A percentile compares a stretch with the other conserved stretches of the same genome.
Conservation (phyloP, 495 filamentous ascomycete species). For the Penicillium ucsense region DNA sequence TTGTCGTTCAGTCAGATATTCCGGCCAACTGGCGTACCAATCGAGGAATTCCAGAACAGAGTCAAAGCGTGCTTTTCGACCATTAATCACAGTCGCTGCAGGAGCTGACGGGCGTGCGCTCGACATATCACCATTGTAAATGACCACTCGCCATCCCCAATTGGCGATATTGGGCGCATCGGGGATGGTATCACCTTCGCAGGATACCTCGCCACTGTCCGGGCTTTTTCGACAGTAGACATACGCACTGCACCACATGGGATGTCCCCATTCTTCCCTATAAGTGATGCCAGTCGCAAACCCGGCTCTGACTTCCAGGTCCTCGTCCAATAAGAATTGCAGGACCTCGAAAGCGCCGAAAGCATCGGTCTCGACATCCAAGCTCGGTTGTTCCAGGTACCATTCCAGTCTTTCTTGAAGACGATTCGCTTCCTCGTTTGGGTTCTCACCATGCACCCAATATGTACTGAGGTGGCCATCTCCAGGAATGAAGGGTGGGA, state of each 20-base stretch:
- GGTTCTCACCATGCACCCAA: background rate
- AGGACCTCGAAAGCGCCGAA: background rate
- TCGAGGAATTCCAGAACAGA: slow-evolving; percentile 5
- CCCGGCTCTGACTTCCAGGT: background rate
- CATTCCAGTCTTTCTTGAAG: background rate
- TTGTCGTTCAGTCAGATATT: background rate
- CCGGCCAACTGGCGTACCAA: slow-evolving; percentile 6
- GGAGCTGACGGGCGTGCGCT: background rate
- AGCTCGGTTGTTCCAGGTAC: background rate
- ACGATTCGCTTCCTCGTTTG: background rate
- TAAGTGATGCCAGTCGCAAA: background rate
- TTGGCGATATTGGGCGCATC: slow-evolving; percentile 4
- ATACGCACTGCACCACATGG: slow-evolving; percentile 1
- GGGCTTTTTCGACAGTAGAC: background rate
- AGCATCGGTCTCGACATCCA: too few relatives aligned
- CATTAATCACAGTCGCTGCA: background rate
- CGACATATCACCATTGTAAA: slow-evolving; percentile 3
- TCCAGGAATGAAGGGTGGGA: background rate
- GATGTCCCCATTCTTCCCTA: background rate
- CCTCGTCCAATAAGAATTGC: background rate
- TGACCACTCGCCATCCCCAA: slow-evolving; percentile 2
- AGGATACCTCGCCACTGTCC: background rate
- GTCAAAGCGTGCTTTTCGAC: slow-evolving; percentile 3
- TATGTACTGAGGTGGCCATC: background rate
- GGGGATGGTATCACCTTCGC: background rate